Conservation (phyloP, 164 flowering plant genomes). For the Piper longum region DNA sequence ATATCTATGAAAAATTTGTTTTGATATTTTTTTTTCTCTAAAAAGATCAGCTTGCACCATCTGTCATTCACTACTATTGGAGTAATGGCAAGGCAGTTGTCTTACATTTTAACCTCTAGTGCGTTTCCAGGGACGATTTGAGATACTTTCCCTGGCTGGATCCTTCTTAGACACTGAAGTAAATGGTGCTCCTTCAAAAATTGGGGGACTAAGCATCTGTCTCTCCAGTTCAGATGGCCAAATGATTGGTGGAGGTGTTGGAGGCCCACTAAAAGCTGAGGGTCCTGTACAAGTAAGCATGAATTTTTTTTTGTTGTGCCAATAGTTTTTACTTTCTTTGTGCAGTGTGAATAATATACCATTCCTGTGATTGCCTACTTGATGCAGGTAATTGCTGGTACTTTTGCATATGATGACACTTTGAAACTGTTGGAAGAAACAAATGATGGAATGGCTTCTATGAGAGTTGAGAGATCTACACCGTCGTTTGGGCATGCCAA, state of each 20-base stretch:
- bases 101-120: not conserved
- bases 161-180: conserved; percentile 57
- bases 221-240: conserved; percentile 60
- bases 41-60: too few relatives aligned
- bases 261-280: conserved; percentile 68
- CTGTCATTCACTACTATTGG: too few relatives aligned
- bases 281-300: conserved; percentile 75
- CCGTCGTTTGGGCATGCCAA: conserved; percentile 25
- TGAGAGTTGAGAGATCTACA: conserved; percentile 28
- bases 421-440: conserved; percentile 4
- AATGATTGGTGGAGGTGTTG: conserved; percentile 83
- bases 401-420: conserved; percentile 28
- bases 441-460: conserved; percentile 25
- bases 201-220: conserved; percentile 85
- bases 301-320: not conserved
- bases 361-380: not conserved
- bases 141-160: conserved; percentile 72
- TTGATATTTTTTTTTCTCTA: too few relatives aligned
- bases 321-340: not conserved
- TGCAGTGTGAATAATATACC: not conserved
- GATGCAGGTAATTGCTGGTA: conserved; percentile 50
- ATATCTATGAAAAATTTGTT: too few relatives aligned
- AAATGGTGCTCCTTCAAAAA: conserved; percentile 41
- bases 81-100: not conserved
- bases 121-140: conserved; percentile 60